Base-by-base conservation (phyloP, 176 grass and related monocot species). In the Avena eriantha region DNA sequence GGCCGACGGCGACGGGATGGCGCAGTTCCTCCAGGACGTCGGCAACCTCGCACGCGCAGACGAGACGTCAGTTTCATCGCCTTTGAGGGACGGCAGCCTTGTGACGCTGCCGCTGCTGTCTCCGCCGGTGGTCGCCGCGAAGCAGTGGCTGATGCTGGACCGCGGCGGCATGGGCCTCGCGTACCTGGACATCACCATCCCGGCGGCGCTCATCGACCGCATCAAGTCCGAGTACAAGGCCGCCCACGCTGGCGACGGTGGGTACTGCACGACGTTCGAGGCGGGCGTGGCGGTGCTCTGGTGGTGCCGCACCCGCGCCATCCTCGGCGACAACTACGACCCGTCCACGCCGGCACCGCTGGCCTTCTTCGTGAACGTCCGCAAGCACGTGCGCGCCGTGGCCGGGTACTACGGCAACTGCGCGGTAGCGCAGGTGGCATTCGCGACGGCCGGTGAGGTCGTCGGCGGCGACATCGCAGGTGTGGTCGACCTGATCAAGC, bases 361-460 rank as follows among this genome's bases (percentile, higher is more conserved):
- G 7, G 53, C 29, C 51, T 91, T 91, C 78, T 41, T 68, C 5
- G 33, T 65, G 82, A 85, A 91, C 53, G 76, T 77, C 19, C 90
- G 90, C 60, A 22, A 26, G 5, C 76, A 59, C 47, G 75, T 81
- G 5, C 31, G 72, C 13, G 77, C 79, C 35, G 10, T 3, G 11
- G 39, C 13, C 13, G 82, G 90, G 13, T 88, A 85, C 85, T 91
- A 91, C 57, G 85, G 89, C 5, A 91, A 91, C 81, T 91, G 81
- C 60, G 58, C 84, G 2, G 34, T 50, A 36, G 49, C 51, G 23
- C 82, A 84, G 67, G 3, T 80, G 7, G 59, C 74, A 0, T 26
- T 51, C 1, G 81, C 85, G 46, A 55, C 69, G 45, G 31, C 49
- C 48, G 8, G 36, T 4, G 69, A 19, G 3, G 77, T 91, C 12